Percentiles rank a stretch among this genome's conserved stretches.
Evolutionary conservation across 768 basidiomycete species (phyloP).

Genomic region (Rhodosporidiobolus odoratus): DNA sequence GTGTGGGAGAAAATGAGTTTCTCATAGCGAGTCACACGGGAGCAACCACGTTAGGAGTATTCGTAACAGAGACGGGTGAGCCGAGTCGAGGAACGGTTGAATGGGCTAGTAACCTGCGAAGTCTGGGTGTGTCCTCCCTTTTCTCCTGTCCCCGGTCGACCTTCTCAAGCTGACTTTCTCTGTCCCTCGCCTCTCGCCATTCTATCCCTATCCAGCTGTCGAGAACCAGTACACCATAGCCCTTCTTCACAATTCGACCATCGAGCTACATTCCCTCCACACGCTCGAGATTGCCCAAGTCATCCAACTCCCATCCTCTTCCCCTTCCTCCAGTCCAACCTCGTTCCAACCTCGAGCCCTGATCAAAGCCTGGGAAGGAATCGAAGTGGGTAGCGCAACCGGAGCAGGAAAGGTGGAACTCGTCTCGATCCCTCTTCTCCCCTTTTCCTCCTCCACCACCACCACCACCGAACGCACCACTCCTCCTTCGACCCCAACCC

Average conservation of each 20-base stretch:
- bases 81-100: slow-evolving; percentile 83
- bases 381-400: slow-evolving; percentile 17
- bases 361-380: neutral
- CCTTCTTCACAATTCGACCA: slow-evolving; percentile 68
- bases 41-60: slow-evolving; percentile 71
- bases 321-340: neutral
- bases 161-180: neutral
- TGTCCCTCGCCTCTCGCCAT: too few species aligned
- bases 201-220: slow-evolving; percentile 53
- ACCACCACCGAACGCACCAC: neutral
- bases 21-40: slow-evolving; percentile 82
- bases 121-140: slow-evolving; percentile 55
- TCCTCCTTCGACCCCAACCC: slow-evolving; percentile 10
- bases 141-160: neutral
- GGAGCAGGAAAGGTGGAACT: slow-evolving; percentile 14
- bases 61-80: slow-evolving; percentile 76
- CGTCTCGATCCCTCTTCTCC: neutral
- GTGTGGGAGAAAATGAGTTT: slow-evolving; percentile 73
- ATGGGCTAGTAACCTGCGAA: slow-evolving; percentile 72
- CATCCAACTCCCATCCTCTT: slow-evolving; percentile 45
- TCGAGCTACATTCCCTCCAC: slow-evolving; percentile 76
- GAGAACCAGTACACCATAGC: slow-evolving; percentile 77
- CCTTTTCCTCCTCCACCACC: neutral
- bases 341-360: slow-evolving; percentile 15
- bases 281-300: slow-evolving; percentile 67